A percentile compares a stretch with the other conserved stretches of the same genome.
These are phyloP conservation scores for Coemansia sp. DNA, from an alignment of 371 early-diverging fungal genomes.

Conservation along the genomic window DNA sequence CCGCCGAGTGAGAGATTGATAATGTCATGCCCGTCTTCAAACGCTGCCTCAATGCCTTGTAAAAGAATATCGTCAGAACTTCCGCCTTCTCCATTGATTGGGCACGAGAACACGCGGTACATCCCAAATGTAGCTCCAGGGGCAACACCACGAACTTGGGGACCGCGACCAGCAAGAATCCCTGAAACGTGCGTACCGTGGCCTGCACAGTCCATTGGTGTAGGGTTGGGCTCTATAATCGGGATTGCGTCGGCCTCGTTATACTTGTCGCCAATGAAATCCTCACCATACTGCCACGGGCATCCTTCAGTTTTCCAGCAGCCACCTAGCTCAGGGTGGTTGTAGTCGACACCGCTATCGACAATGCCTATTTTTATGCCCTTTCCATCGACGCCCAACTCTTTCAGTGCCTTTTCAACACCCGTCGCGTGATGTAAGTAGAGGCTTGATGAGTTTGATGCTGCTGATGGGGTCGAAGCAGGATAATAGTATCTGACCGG, in stretches of 20 bases:
- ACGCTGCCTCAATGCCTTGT: constrained; percentile 64
- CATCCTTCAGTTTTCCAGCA: constrained; percentile 56
- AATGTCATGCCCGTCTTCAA: constrained; percentile 65
- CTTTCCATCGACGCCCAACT: constrained; percentile 57
- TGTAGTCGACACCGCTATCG: constrained; percentile 61
- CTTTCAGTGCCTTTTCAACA: constrained; percentile 54
- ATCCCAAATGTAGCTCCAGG: constrained; percentile 64
- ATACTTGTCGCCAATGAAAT: constrained; percentile 57
- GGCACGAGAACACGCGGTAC: constrained; percentile 61
- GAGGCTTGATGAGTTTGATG: neutral
- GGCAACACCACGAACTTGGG: constrained; percentile 64
- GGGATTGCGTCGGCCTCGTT: neutral
- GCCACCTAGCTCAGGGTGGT: constrained; percentile 67
- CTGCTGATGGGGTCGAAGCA: neutral
- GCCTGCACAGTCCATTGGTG: constrained; percentile 59
- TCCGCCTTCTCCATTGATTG: constrained; percentile 48
- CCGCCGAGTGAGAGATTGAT: constrained; percentile 74
- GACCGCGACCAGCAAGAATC: constrained; percentile 61
- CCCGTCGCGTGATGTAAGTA: constrained; percentile 59
- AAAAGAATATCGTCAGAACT: constrained; percentile 65
- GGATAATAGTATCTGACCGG: constrained; percentile 29
- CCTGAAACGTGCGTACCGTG: constrained; percentile 70
- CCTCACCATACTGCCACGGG: constrained; percentile 46
- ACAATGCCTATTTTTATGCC: constrained; percentile 70
- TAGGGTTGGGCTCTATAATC: constrained; percentile 22